A percentile compares a stretch with the other conserved stretches of the same genome.
phyloP scores from a whole-genome alignment of 306 rosid species.

The Malus sieversii region DNA sequence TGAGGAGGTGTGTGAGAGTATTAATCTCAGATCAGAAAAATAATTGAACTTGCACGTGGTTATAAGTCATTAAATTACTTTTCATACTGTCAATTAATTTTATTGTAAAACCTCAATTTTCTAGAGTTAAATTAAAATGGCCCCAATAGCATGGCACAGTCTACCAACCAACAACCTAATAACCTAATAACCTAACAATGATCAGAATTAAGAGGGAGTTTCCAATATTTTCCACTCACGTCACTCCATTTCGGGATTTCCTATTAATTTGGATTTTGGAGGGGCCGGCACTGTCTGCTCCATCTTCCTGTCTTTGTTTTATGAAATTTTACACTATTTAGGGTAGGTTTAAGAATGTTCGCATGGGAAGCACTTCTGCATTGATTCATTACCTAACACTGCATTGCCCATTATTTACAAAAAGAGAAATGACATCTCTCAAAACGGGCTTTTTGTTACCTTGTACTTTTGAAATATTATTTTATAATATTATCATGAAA shows the following conservation, averaged over 20 bases:
- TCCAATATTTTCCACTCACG: background rate
- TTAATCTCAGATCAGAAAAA: too few species aligned
- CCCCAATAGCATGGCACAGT: background rate
- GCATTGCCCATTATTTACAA: too few species aligned
- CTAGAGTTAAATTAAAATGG: too few species aligned
- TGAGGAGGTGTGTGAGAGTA: too few species aligned
- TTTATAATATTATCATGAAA: rapidly evolving
- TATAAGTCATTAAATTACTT: too few species aligned
- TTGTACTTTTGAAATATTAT: rapidly evolving
- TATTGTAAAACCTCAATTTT: too few species aligned
- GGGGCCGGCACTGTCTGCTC: background rate
- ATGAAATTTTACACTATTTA: background rate
- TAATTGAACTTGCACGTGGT: too few species aligned
- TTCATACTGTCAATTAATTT: too few species aligned
- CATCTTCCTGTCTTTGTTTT: background rate
- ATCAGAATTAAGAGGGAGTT: background rate
- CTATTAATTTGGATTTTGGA: background rate
- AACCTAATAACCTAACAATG: background rate
- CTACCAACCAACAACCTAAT: background rate
- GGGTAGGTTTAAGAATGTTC: background rate
- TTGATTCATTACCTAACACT: too few species aligned
- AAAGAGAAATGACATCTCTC: too few species aligned
- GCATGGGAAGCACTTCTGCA: too few species aligned
- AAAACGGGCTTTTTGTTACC: rapidly evolving
- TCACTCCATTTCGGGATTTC: background rate